Evolutionary conservation across 768 basidiomycete genomes (phyloP).

Genomic region (Mycena pura): DNA sequence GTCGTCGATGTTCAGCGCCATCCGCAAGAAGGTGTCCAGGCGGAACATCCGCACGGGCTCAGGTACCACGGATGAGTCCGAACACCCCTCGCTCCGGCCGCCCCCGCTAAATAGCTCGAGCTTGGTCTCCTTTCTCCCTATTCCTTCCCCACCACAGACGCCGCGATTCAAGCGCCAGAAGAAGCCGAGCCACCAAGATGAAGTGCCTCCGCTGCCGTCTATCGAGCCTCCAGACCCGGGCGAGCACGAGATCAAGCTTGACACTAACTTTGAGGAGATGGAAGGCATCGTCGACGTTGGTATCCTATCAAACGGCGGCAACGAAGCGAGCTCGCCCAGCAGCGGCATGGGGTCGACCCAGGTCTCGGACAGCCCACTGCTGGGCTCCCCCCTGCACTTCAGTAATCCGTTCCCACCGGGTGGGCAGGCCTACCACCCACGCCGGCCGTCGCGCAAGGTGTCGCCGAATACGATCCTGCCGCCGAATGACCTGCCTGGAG

Average conservation of each 20-base stretch:
- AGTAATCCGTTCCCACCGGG: constrained; percentile 49
- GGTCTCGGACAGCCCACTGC: constrained; percentile 37
- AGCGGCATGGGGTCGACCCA: constrained; percentile 48
- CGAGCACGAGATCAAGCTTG: constrained; percentile 54
- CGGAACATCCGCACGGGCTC: constrained; percentile 44
- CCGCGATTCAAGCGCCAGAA: constrained; percentile 32
- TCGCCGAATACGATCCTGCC: constrained; percentile 57
- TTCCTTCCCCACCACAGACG: constrained; percentile 17
- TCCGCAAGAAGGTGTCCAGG: constrained; percentile 50
- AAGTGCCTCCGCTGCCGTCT: constrained; percentile 40
- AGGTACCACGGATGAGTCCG: constrained; percentile 31
- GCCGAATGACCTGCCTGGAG: constrained; percentile 3
- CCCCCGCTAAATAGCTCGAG: constrained; percentile 41
- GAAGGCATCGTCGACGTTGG: constrained; percentile 78
- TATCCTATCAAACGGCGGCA: constrained; percentile 31
- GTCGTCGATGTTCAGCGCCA: constrained; percentile 51
- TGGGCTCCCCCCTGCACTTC: constrained; percentile 40
- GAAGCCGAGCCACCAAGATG: constrained; percentile 42
- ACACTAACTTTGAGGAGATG: constrained; percentile 77
- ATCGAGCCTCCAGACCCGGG: constrained; percentile 39
- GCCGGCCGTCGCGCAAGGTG: constrained; percentile 43
- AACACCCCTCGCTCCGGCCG: constrained; percentile 46
- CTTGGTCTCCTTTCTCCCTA: constrained; percentile 30
- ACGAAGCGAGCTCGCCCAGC: constrained; percentile 47
- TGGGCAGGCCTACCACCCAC: constrained; percentile 6